These are phyloP conservation scores for Cucumis hystrix DNA, from an alignment of 306 rosid genomes.

Conservation along the genomic window DNA sequence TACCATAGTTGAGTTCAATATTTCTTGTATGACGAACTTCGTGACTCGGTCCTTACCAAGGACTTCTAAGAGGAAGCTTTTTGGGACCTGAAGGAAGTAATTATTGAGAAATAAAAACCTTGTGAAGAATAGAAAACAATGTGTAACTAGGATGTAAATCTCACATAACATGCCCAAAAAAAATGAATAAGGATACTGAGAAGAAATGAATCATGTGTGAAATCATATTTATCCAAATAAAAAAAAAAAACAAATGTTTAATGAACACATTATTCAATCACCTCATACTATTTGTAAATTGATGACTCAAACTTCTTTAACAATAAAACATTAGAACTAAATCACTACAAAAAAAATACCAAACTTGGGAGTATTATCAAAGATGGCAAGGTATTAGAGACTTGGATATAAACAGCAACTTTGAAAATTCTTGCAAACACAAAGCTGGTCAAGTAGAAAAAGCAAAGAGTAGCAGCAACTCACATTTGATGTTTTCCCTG, in stretches of 20 bases:
- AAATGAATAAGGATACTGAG: not conserved
- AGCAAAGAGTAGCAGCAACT: slow-evolving; percentile 20
- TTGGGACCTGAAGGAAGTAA: slow-evolving; percentile 52
- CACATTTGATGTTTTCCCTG: slow-evolving; percentile 80
- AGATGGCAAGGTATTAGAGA: not conserved
- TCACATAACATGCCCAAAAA: not conserved
- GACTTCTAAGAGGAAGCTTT: slow-evolving; percentile 48
- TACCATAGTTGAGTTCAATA: slow-evolving; percentile 60
- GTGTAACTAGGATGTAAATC: not conserved
- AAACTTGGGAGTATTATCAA: not conserved
- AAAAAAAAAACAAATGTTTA: not conserved
- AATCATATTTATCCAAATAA: not conserved
- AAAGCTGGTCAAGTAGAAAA: not conserved
- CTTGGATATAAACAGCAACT: not conserved
- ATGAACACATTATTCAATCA: not conserved
- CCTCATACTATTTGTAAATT: not conserved
- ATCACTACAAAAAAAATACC: not conserved
- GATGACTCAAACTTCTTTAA: not conserved
- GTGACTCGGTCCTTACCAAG: slow-evolving; percentile 70
- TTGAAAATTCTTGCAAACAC: not conserved
- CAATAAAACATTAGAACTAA: not conserved
- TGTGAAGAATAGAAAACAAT: not conserved
- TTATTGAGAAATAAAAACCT: slow-evolving; percentile 10
- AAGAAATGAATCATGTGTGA: not conserved
- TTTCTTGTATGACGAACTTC: slow-evolving; percentile 66